Evolutionary conservation across 139 green algal species (phyloP).

Genomic region (Gonium pectorale): DNA sequence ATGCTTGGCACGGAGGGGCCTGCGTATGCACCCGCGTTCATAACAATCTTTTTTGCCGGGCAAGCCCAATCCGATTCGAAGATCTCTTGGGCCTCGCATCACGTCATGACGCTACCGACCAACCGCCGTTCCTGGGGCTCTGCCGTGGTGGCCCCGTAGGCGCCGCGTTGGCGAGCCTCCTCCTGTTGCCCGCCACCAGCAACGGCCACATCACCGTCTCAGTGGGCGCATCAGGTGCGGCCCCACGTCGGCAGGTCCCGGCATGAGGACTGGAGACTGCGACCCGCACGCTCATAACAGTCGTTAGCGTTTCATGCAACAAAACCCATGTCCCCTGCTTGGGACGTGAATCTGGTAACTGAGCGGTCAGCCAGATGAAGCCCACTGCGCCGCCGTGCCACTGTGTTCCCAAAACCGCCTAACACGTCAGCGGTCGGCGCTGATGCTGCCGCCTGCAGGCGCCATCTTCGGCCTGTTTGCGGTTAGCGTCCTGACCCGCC

Average conservation of each 20-base stretch:
- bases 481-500: conserved; percentile 74
- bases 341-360: not conserved
- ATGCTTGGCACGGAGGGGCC: too few relatives aligned
- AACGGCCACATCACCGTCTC: conserved; percentile 45
- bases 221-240: conserved; percentile 64
- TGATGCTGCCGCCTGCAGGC: conserved; percentile 49
- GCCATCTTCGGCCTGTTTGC: conserved; percentile 94
- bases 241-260: not conserved
- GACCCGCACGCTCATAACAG: not conserved
- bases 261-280: not conserved
- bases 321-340: not conserved
- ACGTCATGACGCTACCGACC: not conserved
- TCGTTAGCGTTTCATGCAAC: not conserved
- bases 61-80: not conserved
- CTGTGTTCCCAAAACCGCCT: not conserved
- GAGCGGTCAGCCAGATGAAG: not conserved
- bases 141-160: conserved; percentile 39
- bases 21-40: too few relatives aligned
- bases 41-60: too few relatives aligned
- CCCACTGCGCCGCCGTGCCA: not conserved
- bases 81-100: not conserved
- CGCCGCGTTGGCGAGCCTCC: conserved; percentile 58
- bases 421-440: not conserved
- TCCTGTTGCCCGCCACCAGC: conserved; percentile 42
- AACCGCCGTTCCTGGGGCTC: not conserved